A percentile compares a stretch with the other conserved stretches of the same genome.
Conservation (phyloP, 2,329 filamentous ascomycete genomes). For the Aphanoascus verrucosus region DNA sequence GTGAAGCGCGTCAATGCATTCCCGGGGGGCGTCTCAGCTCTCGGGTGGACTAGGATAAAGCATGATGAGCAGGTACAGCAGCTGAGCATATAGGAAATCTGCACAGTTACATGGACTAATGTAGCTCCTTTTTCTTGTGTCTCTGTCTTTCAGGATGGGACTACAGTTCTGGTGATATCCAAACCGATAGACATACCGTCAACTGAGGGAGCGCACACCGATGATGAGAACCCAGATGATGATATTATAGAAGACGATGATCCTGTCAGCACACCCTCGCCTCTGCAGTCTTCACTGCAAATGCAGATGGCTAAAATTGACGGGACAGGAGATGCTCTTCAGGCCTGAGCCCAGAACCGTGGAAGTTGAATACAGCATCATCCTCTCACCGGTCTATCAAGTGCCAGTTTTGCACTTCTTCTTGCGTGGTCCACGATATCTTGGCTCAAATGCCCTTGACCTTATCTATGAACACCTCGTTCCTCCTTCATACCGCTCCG, state of each 20-base stretch:
- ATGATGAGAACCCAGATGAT: background rate
- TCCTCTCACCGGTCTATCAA: constrained; percentile 63
- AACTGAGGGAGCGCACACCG: background rate
- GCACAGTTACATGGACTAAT: background rate
- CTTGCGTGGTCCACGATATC: constrained; percentile 47
- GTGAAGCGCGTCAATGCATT: constrained; percentile 2
- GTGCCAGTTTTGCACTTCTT: constrained; percentile 68
- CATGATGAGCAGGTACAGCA: constrained; percentile 8
- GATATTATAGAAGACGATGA: constrained; percentile 10
- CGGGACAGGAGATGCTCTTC: constrained; percentile 10
- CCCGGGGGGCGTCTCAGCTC: background rate
- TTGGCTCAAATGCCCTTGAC: constrained; percentile 52
- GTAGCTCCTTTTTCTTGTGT: background rate
- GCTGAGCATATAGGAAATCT: background rate
- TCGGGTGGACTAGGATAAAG: constrained; percentile 8
- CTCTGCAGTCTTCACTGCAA: background rate
- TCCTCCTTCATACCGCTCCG: constrained; percentile 52
- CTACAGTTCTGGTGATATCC: constrained; percentile 6
- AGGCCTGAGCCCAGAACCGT: constrained; percentile 22
- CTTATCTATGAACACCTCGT: constrained; percentile 62
- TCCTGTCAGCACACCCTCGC: constrained; percentile 9
- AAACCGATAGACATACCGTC: background rate
- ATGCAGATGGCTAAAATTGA: background rate
- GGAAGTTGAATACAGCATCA: constrained; percentile 59
- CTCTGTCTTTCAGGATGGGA: background rate